Evolutionary conservation across 805 yeast species (phyloP), one percentile per base, ranked within the genome.

Genomic region (Candida oleophila): DNA sequence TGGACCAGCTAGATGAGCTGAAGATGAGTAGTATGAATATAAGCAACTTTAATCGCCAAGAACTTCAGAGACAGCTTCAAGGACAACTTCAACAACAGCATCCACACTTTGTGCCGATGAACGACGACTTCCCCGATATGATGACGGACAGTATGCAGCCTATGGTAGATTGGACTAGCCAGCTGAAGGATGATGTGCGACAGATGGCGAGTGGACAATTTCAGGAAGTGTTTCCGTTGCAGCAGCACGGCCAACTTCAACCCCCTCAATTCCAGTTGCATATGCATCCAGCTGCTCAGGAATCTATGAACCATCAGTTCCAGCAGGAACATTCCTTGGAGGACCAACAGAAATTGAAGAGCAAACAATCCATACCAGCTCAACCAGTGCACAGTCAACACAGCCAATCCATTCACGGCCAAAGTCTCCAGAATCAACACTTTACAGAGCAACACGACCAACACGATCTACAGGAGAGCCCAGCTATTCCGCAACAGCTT

Each of bases 11-110:
- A 5, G 30, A 25, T 11, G 30, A 11, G 11, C 11, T 7, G 9
- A 25, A 25, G 5, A 11, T 25, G 30, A 25, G 11, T 25, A 25
- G 11, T 25, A 11, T 25, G 30, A 25, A 25, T 25, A 11, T 25
- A 11, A 25, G 11, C 30, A 25, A 25, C 11, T 7, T 25, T 25
- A 25, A 11, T 25, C 30, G 30, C 9, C 30, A 5, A 11, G 30
- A 25, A 18, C 21, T 16, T 5, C 39, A 36, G 21, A 18, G 20
- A 5, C 42, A 39, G 16, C 42, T 20, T 9, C 42, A 39, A 16
- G 18, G 16, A 39, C 41, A 38, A n/a, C 41, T 15, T 14, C 30
- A 19, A 38, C 41, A 38, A 20, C 41, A 38, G 25, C 30, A 7
- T 11, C 41, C 14, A 22, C 30, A n/a, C n/a, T 25, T 25, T 25